Evolutionary conservation across 139 green algal species (phyloP), one percentile per base, ranked within the genome.

Genomic region (Ulvella scutata): DNA sequence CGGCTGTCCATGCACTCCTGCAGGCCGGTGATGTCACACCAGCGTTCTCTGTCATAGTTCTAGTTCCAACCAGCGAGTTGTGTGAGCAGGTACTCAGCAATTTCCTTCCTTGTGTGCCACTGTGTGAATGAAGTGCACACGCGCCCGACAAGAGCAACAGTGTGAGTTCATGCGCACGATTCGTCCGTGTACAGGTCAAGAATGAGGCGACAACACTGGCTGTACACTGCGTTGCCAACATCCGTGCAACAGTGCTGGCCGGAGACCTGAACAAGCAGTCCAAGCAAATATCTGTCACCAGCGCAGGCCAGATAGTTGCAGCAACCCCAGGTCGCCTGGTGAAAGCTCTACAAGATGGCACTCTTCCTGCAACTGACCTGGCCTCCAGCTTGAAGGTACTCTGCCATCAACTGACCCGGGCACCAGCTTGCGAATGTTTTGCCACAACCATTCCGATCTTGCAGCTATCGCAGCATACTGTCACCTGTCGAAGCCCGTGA

Each of bases 51-150:
- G 83, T 80, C 26, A 72, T 90, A 4, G 75, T 98, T 4, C 81
- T 98, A 21, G 93, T 96, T 26, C 94, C 94, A 17, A 98, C 94
- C 6, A 80, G 91, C 0, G 94, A 98, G 82, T 87, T 98, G 0
- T 96, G 87, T 62, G 86, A 97, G 75, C 94, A 98, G 88, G 88
- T 90, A 31, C n/a, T 29, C 67, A 67, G n/a, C 43, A 13, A 20
- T 3, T 33, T 38, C 20, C 38, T 9, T 2, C 38, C 29, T 28
- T 51, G n/a, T 78, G 67, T 61, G 51, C 31, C n/a, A 28, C 21
- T 36, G 31, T 9, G 17, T 29, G 31, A 36, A 21, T 35, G 23
- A 39, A 4, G 51, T 31, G 72, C 33, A 29, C 28, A 75, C 59
- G 9, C 23, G 20, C 3, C 17, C 51, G 20, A 39, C 61, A 26